Evolutionary conservation across 1,284 basidiomycete genomes (phyloP).

Genomic region (Ganoderma meredithae): DNA sequence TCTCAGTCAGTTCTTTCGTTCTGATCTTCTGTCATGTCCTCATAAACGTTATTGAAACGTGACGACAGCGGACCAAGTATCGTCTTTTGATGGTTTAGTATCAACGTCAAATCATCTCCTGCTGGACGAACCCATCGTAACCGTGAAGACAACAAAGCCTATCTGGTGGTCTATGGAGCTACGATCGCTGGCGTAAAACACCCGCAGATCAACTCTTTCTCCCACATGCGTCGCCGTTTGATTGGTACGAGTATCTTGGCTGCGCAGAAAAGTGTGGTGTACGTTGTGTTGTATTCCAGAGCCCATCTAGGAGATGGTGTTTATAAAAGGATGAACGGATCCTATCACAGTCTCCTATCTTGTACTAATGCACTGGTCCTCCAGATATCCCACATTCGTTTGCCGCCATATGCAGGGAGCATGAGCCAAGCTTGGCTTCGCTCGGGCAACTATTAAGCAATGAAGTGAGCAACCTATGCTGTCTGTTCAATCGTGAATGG

Average conservation of each 20-base stretch:
- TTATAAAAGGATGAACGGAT: neutral
- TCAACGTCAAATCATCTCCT: slow-evolving; percentile 94
- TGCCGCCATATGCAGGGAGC: no score
- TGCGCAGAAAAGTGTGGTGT: neutral
- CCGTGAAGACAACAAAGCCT: slow-evolving; percentile 80
- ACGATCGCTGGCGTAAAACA: slow-evolving; percentile 19
- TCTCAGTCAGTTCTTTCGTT: slow-evolving; percentile 61
- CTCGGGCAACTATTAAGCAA: no score
- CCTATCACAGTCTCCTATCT: no score
- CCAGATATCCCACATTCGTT: no score
- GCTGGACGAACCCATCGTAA: slow-evolving; percentile 65
- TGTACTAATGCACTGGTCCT: no score
- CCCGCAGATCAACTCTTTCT: neutral
- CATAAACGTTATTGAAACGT: slow-evolving; percentile 5
- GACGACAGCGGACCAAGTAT: slow-evolving; percentile 59
- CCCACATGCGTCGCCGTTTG: neutral
- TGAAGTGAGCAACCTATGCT: no score
- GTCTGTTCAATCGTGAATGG: no score
- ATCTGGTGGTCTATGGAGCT: slow-evolving; percentile 79
- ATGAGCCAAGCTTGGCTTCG: no score
- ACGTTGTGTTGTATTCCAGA: neutral
- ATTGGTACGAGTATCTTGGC: neutral
- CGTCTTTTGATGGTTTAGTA: slow-evolving; percentile 82
- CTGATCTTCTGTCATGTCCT: neutral
- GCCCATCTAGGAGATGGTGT: no score